Percentiles rank a stretch among this genome's conserved stretches.
These are phyloP conservation scores for Sambucus nigra DNA, from an alignment of 129 eudicot species.

Conservation along the genomic window DNA sequence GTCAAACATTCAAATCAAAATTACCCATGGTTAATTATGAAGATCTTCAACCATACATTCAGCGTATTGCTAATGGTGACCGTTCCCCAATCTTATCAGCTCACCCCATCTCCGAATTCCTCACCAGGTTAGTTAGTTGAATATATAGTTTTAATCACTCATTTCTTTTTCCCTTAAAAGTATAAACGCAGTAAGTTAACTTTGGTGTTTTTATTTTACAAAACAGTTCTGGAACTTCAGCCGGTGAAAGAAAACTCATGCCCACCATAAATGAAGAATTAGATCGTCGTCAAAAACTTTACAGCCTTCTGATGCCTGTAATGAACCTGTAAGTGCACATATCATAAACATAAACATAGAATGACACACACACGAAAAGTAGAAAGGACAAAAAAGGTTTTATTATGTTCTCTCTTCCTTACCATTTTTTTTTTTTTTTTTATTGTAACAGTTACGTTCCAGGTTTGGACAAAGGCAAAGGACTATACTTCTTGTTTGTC, in stretches of 20 bases:
- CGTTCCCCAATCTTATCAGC: conserved; percentile 69
- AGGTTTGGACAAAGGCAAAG: conserved; percentile 84
- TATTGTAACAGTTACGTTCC: conserved; percentile 62
- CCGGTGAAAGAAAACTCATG: conserved; percentile 92
- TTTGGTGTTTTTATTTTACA: background rate
- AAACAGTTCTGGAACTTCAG: conserved; percentile 91
- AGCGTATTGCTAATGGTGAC: conserved; percentile 81
- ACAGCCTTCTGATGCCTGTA: conserved; percentile 96
- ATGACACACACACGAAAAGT: background rate
- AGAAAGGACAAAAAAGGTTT: too few species aligned
- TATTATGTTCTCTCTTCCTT: too few species aligned
- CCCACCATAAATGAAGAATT: conserved; percentile 88
- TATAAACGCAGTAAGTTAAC: background rate
- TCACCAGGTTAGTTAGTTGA: conserved; percentile 49
- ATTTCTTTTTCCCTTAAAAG: background rate
- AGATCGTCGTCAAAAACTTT: conserved; percentile 83
- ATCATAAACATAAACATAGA: background rate
- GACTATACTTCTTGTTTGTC: conserved; percentile 80
- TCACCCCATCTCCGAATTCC: conserved; percentile 86
- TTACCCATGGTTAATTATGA: conserved; percentile 76
- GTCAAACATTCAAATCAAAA: conserved; percentile 53
- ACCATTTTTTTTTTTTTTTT: conserved; percentile 2
- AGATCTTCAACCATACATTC: conserved; percentile 82
- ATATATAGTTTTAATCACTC: too few species aligned
- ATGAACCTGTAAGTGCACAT: conserved; percentile 92